Base-by-base conservation (phyloP, 2,329 filamentous ascomycete species). In the Epicoccum sorghinum region DNA sequence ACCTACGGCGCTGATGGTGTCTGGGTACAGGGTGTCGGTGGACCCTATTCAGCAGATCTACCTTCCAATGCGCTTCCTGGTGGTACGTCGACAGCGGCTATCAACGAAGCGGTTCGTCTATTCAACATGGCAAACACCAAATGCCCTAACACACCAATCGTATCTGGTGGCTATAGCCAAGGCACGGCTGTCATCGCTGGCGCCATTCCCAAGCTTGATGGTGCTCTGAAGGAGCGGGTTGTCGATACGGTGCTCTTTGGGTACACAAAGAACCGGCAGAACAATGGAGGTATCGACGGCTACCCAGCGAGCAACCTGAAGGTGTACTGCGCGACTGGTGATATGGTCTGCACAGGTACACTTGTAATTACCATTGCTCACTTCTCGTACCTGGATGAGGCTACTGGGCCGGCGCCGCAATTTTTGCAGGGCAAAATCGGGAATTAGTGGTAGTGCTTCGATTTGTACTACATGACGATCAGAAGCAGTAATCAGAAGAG, bases 121-220 rank as follows among this genome's bases (percentile, higher is more conserved):
- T 71, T 78, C 61, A 67, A 67, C 8, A 46, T 70, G 35, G 76
- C 73, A 4, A 71, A 71, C 39, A 61, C 57, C 4, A 72, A 76
- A 36, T 78, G 77, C 57, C 74, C 75, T 5, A 52, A 65, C 52
- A 72, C 74, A 4, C 67, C 65, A 12, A 61, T 79, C 38, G 70
- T 78, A 13, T 68, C 71, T 13, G 74, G 74, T 14, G 77, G 76
- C 4, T 79, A 78, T 39, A 75, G 70, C 40, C 76, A 78, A 67
- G 75, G 76, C 35, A 67, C 72, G 4, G 75, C 75, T 10, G 62
- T 77, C 30, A 75, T 75, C 25, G 71, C 72, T 3, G 68, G 64
- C 10, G 65, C 75, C 0, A 65, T 77, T 41, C 58, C 66, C 14
- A 60, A 63, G 8, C 64, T 74, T 7, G 58, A 59, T 12, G 27